Base-by-base conservation (phyloP, 352 stramenopile species). In the Phytopythium kandeliae region DNA sequence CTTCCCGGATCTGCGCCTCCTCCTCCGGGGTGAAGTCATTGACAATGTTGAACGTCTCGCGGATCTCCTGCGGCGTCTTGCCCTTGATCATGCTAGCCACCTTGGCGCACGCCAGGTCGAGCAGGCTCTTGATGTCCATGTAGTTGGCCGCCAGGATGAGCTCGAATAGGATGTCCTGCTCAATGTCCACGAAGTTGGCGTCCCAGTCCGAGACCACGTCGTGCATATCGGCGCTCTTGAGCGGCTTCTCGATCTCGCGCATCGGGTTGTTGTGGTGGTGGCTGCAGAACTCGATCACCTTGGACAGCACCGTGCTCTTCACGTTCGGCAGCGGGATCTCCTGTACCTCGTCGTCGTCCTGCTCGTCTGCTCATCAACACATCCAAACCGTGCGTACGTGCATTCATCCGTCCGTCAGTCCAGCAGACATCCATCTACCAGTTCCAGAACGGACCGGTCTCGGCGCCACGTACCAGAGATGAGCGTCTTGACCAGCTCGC, bases 11-110 rank as follows among this genome's bases (percentile, higher is more conserved):
- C 76, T 98, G 94, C 25, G 92, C 96, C 77, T 99, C 97, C 63
- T 99, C 97, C 67, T 99, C 97, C 0, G 97, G 97, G 47, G 96
- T 99, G 64, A 99, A 99, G 78, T 99, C 97, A 78, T 99, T 99
- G 34, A 96, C 90, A 69, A 99, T 99, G 82, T 99, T 99, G 78
- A 99, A 99, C 28, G 94, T 99, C 62, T 98, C 87, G 40, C 97
- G 88, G 73, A 99, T 99, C 74, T 99, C 97, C 74, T 99, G 96
- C 4, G 97, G 96, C 12, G 95, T 99, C 83, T 99, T 99, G 57
- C 88, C 89, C 74, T 96, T 97, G 67, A 96, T 96, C 79, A 96
- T 94, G 48, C 78, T 93, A n/a, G 61, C 95, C 17, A 94, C 92
- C 79, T 98, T 98, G 25, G 83, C 85, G 54, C 82, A 92, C 36